Evolutionary conservation across 164 flowering plant genomes (phyloP).

Genomic region (Protea cynaroides): DNA sequence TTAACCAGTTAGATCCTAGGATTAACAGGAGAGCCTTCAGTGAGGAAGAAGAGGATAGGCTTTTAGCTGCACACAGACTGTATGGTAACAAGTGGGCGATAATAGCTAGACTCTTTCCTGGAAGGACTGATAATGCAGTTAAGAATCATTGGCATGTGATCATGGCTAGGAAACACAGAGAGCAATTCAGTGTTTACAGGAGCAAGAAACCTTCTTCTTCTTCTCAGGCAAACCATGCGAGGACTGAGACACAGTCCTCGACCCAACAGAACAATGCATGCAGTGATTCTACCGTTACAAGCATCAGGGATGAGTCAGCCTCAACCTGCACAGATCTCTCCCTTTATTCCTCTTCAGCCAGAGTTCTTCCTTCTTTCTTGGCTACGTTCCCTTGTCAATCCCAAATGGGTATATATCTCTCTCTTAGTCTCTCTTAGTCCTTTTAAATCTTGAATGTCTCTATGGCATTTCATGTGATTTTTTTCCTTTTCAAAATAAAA

Average conservation of each 20-base stretch:
- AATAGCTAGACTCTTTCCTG: slow-evolving; percentile 1
- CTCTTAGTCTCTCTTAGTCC: too few species aligned
- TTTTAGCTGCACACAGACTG: not conserved
- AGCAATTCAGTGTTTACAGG: not conserved
- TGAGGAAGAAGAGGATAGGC: not conserved
- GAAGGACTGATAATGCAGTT: not conserved
- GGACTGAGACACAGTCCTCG: too few species aligned
- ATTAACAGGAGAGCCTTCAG: not conserved
- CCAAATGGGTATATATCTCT: not conserved
- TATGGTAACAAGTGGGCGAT: not conserved
- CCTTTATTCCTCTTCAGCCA: too few species aligned
- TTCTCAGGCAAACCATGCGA: not conserved
- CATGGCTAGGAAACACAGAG: slow-evolving; percentile 3
- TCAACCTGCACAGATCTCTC: too few species aligned
- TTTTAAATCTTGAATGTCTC: too few species aligned
- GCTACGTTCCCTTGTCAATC: not conserved
- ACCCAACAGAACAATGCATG: not conserved
- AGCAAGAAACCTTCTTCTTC: not conserved
- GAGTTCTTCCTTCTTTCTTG: too few species aligned
- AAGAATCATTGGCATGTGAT: slow-evolving; percentile 1
- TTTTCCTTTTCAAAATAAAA: not conserved
- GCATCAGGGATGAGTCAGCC: not conserved
- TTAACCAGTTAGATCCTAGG: not conserved
- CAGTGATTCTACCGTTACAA: slow-evolving; percentile 1
- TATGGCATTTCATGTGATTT: too few species aligned